Evolutionary conservation across 768 basidiomycete species (phyloP).

Genomic region (Suillus tomentosus): DNA sequence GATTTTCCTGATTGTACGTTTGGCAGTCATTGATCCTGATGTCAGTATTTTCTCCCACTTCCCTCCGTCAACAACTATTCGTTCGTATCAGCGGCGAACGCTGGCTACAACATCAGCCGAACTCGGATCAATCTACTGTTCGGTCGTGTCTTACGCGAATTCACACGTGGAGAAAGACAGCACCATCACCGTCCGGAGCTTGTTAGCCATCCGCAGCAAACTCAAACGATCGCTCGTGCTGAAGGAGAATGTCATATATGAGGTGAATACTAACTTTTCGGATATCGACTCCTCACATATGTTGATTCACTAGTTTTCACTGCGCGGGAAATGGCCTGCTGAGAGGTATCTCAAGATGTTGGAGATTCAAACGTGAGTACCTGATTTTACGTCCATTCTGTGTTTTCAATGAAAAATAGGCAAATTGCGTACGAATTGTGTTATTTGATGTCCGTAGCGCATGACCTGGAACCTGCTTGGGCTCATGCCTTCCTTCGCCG

Average conservation of each 20-base stretch:
- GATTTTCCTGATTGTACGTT: not conserved
- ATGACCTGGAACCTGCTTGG: constrained; percentile 78
- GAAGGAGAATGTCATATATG: constrained; percentile 63
- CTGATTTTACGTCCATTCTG: not conserved
- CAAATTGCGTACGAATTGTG: constrained; percentile 70
- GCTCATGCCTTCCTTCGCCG: constrained; percentile 71
- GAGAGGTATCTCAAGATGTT: constrained; percentile 70
- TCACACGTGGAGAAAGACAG: constrained; percentile 55
- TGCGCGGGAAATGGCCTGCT: constrained; percentile 80
- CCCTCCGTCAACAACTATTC: constrained; percentile 76
- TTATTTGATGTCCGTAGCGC: constrained; percentile 72
- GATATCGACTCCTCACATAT: constrained; percentile 4
- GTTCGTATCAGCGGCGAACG: constrained; percentile 68
- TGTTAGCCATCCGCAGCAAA: constrained; percentile 78
- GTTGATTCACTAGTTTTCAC: constrained; percentile 55
- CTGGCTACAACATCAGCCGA: constrained; percentile 69
- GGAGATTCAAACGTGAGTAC: constrained; percentile 64
- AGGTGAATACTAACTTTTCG: constrained; percentile 44
- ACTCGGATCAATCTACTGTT: constrained; percentile 73
- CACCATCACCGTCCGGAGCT: constrained; percentile 56
- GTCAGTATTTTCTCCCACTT: constrained; percentile 66
- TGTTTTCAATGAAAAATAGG: constrained; percentile 36
- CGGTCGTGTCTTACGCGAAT: constrained; percentile 72
- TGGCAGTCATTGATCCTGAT: constrained; percentile 11
- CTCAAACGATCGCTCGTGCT: constrained; percentile 60